phyloP scores from a whole-genome alignment of 257 asterid genomes.

The Anisodus tanguticus region DNA sequence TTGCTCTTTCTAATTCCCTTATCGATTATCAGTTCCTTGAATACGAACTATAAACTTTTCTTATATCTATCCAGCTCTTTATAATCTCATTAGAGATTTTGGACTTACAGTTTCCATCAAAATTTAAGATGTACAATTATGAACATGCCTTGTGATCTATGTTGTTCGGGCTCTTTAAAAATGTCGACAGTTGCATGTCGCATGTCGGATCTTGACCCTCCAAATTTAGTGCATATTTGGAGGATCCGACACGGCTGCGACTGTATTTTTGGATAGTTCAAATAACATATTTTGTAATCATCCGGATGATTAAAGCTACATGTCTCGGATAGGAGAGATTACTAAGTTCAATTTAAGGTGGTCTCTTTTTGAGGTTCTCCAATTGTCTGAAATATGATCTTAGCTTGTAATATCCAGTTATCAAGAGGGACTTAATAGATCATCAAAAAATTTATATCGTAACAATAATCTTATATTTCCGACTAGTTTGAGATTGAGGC shows the following conservation, averaged over 20 bases:
- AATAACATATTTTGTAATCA: background rate
- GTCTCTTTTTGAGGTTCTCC: background rate
- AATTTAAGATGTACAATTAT: background rate
- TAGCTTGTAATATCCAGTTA: background rate
- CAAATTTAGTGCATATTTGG: background rate
- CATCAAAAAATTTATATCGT: background rate
- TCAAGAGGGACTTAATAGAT: background rate
- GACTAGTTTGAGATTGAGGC: conserved; percentile 3
- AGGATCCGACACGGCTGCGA: background rate
- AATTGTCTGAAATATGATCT: background rate
- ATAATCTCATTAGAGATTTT: background rate
- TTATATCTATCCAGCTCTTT: background rate
- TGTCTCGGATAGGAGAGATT: background rate
- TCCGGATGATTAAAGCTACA: background rate
- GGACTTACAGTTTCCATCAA: background rate
- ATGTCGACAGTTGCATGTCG: background rate
- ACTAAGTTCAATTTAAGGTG: background rate
- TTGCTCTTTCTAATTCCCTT: background rate
- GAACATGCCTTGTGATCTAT: background rate
- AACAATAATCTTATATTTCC: background rate
- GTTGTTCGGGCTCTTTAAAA: background rate
- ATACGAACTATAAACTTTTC: background rate
- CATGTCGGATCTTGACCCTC: background rate
- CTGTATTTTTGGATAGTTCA: background rate
- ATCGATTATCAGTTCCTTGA: background rate